phyloP scores from a whole-genome alignment of 768 basidiomycete species.

The Gloeostereum incarnatum region DNA sequence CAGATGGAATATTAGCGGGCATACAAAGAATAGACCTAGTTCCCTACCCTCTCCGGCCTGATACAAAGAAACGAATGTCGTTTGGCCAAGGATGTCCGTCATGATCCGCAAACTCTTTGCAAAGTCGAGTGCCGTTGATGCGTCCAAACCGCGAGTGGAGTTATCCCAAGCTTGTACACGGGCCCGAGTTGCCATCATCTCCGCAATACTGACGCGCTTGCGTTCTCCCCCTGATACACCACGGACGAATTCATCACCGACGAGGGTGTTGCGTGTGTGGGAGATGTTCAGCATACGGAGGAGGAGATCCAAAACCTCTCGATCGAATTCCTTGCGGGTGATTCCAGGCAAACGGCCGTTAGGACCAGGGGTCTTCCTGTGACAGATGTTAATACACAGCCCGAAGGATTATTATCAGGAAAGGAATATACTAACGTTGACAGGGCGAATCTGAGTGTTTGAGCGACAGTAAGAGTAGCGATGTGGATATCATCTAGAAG shows the following conservation, averaged over 20 bases:
- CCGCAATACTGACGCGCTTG: conserved; percentile 76
- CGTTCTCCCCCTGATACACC: conserved; percentile 76
- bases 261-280: conserved; percentile 69
- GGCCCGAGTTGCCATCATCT: conserved; percentile 79
- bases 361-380: conserved; percentile 61
- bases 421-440: conserved; percentile 32
- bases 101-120: conserved; percentile 68
- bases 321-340: conserved; percentile 47
- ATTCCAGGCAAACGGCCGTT: conserved; percentile 64
- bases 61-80: conserved; percentile 76
- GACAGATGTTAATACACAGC: neutral
- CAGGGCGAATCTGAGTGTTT: conserved; percentile 65
- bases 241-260: conserved; percentile 83
- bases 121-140: conserved; percentile 85
- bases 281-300: conserved; percentile 77
- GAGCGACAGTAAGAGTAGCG: conserved; percentile 71
- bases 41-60: conserved; percentile 63
- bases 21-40: neutral
- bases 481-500: conserved; percentile 69
- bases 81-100: conserved; percentile 76
- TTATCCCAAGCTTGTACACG: conserved; percentile 82
- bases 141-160: conserved; percentile 73
- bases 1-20: neutral
- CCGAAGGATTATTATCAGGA: conserved; percentile 3
- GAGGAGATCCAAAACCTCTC: conserved; percentile 48